These are phyloP conservation scores for Monilinia fructicola DNA, from an alignment of 2,329 filamentous ascomycete species.

Conservation along the genomic window DNA sequence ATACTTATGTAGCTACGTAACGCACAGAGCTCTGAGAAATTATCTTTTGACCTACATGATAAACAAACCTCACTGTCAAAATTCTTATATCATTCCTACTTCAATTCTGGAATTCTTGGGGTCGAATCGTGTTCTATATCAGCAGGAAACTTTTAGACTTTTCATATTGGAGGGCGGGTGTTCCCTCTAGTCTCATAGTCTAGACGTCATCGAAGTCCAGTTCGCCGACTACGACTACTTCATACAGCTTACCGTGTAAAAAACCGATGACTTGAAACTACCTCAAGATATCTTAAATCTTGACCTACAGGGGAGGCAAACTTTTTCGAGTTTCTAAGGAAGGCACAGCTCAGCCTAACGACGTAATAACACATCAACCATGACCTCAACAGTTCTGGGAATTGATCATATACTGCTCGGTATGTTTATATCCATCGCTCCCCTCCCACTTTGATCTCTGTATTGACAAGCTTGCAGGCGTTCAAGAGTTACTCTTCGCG, in stretches of 20 bases:
- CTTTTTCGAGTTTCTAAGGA: neutral
- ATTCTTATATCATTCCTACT: neutral
- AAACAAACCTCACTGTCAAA: neutral
- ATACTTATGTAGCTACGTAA: neutral
- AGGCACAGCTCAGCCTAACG: neutral
- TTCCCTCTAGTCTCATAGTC: neutral
- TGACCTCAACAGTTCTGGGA: neutral
- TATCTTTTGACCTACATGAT: neutral
- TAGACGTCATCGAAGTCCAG: neutral
- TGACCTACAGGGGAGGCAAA: neutral
- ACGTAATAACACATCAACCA: neutral
- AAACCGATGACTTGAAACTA: neutral
- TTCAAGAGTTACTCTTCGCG: slow-evolving; percentile 5
- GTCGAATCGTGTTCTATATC: neutral
- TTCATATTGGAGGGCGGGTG: neutral
- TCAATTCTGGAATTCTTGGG: neutral
- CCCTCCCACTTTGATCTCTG: neutral
- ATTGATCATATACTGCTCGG: slow-evolving; percentile 1
- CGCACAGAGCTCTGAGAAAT: neutral
- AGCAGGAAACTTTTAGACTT: neutral
- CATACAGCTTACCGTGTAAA: neutral
- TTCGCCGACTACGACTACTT: neutral
- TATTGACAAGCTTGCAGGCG: neutral
- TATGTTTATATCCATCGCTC: neutral
- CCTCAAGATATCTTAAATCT: neutral